Base-by-base conservation (phyloP, 2,329 filamentous ascomycete species). In the Fusarium secorum region DNA sequence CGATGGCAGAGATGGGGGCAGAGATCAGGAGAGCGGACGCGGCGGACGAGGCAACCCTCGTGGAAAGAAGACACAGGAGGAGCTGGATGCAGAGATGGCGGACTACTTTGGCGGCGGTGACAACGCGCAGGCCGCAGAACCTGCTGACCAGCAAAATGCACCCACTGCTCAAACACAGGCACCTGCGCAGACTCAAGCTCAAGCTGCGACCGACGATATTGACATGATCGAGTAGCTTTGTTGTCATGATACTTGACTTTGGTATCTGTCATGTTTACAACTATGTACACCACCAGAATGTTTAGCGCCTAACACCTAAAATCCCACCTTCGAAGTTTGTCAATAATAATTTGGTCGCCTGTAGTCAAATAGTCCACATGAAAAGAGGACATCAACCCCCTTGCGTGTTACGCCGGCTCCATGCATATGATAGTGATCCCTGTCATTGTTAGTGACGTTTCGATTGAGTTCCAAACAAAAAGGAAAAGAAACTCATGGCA, bases 61-160 rank as follows among this genome's bases (percentile, higher is more conserved):
- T 52, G 86, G 90, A 4, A 91, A 89, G 81, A 97, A 97, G 87
- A 97, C 95, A 0, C 92, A 94, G 73, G 93, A 97, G 75, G 93
- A 98, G 79, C 85, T 98, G 42, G 95, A 98, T 79, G 93, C 93
- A n/a, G 95, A 98, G 82, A 98, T 98, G 95, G 94, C 91, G 33
- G 93, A 97, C 78, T 98, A 98, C 81, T 98, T 94, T 85, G 90
- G 87, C 33, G 83, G 83, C 33, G 83, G 83, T 30, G 66, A 75
- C 55, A 75, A 75, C 49, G 77, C 81, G 51, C 81, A 77, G 55
- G 80, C 77, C n/a, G 82, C 80, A 22, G 80, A 81, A 44, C 45
- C 56, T 22, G 45, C 55, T 26, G 66, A 68, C 26, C 68, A 74
- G 63, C 66, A 75, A 22, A 74, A 78, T 17, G 74, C 78, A 14